Evolutionary conservation across 129 eudicot genomes (phyloP).

Genomic region (Helianthus tuberosus): DNA sequence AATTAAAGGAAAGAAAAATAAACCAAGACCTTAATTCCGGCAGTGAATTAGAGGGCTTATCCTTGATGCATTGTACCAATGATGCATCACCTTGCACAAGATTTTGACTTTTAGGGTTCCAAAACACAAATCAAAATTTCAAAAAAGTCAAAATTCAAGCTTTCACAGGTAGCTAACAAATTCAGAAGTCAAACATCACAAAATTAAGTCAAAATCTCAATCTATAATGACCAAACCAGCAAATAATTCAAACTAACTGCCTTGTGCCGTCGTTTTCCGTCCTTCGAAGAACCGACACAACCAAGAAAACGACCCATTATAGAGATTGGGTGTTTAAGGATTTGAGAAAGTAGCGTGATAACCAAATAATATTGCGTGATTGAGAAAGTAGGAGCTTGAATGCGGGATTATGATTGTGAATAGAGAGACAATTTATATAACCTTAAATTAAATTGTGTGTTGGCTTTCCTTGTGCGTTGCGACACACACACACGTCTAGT

Average conservation of each 20-base stretch:
- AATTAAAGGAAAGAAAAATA: constrained; percentile 19
- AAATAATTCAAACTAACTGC: constrained; percentile 11
- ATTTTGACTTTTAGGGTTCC: constrained; percentile 46
- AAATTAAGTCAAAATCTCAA: neutral
- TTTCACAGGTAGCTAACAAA: neutral
- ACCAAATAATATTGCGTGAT: no score
- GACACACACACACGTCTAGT: no score
- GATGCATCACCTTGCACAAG: constrained; percentile 35
- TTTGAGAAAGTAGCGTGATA: no score
- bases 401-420: no score
- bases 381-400: no score
- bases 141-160: constrained; percentile 18
- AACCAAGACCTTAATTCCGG: constrained; percentile 42
- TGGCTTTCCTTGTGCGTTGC: no score
- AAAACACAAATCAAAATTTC: constrained; percentile 24
- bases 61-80: constrained; percentile 34
- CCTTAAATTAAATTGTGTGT: no score
- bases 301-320: constrained; percentile 95
- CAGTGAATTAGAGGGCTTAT: constrained; percentile 31
- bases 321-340: constrained; percentile 19
- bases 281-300: constrained; percentile 81
- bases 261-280: constrained; percentile 48
- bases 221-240: neutral
- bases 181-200: neutral
- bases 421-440: no score